These are phyloP conservation scores for Mycena rebaudengoi DNA, from an alignment of 768 basidiomycete species.

Conservation along the genomic window DNA sequence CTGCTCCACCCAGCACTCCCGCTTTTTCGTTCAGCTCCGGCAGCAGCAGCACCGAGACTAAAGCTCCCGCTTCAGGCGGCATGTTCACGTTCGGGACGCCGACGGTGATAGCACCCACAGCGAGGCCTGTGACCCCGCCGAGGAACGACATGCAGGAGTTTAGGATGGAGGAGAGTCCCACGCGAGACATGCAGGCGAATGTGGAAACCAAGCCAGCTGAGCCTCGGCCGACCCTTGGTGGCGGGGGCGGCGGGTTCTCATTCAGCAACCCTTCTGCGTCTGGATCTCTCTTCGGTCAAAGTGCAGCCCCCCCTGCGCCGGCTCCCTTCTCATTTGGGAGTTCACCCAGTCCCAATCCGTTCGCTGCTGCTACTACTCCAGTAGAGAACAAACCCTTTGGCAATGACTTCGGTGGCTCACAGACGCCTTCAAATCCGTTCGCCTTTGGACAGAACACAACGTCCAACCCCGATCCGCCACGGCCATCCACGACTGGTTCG, in stretches of 20 bases:
- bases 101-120: conserved; percentile 37
- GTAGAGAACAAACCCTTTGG: conserved; percentile 56
- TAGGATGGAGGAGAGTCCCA: conserved; percentile 86
- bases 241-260: conserved; percentile 47
- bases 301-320: conserved; percentile 36
- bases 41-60: conserved; percentile 39
- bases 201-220: conserved; percentile 47
- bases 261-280: conserved; percentile 49
- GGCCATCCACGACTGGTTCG: conserved; percentile 49
- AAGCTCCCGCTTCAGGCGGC: conserved; percentile 56
- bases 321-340: conserved; percentile 55
- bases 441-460: conserved; percentile 55
- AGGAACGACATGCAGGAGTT: conserved; percentile 70
- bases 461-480: conserved; percentile 44
- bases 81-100: conserved; percentile 63
- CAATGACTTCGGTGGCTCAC: conserved; percentile 51
- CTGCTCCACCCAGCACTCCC: conserved; percentile 26
- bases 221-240: conserved; percentile 46
- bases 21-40: conserved; percentile 59
- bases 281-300: conserved; percentile 44
- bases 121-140: conserved; percentile 72
- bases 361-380: conserved; percentile 59
- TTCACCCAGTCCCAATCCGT: conserved; percentile 50
- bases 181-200: conserved; percentile 63
- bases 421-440: conserved; percentile 49